Evolutionary conservation across 257 asterid species (phyloP).

Genomic region (Lycium barbarum): DNA sequence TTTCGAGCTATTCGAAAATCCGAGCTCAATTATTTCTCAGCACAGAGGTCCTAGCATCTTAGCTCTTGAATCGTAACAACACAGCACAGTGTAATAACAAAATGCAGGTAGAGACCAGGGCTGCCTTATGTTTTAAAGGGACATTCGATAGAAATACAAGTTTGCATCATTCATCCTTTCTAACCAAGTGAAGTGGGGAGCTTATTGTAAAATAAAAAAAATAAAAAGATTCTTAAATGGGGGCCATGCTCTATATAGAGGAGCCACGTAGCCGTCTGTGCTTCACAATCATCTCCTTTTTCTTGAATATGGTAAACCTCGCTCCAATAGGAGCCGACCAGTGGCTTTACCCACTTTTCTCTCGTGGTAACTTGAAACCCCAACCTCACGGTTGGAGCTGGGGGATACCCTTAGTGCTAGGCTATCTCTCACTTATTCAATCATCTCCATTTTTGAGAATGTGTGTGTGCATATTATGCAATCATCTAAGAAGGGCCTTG

Average conservation of each 20-base stretch:
- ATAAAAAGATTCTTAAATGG: neutral
- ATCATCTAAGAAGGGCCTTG: neutral
- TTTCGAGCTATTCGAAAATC: neutral
- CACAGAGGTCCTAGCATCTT: neutral
- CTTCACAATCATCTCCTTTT: slow-evolving; percentile 16
- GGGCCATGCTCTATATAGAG: neutral
- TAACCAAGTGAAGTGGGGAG: neutral
- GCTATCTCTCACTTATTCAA: slow-evolving; percentile 11
- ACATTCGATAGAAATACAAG: neutral
- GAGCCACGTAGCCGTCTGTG: neutral
- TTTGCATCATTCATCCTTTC: neutral
- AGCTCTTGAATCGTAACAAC: neutral
- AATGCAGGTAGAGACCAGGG: neutral
- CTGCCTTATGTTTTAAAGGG: neutral
- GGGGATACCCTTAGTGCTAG: neutral
- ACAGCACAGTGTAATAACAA: neutral
- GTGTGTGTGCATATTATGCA: neutral
- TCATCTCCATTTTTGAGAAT: slow-evolving; percentile 19
- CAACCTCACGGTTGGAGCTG: slow-evolving; percentile 11
- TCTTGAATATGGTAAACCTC: slow-evolving; percentile 24
- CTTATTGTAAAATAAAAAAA: neutral
- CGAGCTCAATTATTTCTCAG: slow-evolving; percentile 18
- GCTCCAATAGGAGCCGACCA: neutral
- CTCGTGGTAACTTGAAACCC: neutral
- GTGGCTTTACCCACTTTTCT: slow-evolving; percentile 8